Base-by-base conservation (phyloP, 1,284 basidiomycete species). In the Filobasidium uniguttulatum region DNA sequence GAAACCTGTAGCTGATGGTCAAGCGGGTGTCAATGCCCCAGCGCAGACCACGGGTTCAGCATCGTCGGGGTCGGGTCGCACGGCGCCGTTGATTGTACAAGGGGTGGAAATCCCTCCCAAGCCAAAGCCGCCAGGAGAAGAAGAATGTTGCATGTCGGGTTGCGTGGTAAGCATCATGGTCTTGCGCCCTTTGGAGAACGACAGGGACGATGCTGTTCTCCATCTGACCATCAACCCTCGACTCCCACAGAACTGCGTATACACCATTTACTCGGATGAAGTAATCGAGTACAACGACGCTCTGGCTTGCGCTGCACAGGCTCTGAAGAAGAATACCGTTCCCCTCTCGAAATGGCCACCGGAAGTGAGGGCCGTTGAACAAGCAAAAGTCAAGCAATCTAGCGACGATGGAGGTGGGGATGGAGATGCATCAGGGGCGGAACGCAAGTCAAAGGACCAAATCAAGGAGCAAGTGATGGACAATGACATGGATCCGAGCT, bases 141-240 rank as follows among this genome's bases (percentile, higher is more conserved):
- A 57, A 25, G 56, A 57, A 51, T 57, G 56, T 43, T 57, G 56
- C 54, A 57, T 57, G 56, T 57, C 56, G 4, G 56, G 56, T 22
- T 57, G 56, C 46, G 56, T 55, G 6, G 56, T 57, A 22, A 44
- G 56, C 44, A 10, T 12, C 19, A 3, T 31, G 7, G 7, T 20
- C 9, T 19, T 19, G 6, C 20, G 15, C n/a, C n/a, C 7, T 25
- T 36, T 12, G 36, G 12, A 12, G 14, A 10, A n/a, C 31, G 10
- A n/a, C n/a, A 10, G 10, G 31, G n/a, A n/a, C 31, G 23, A 23
- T 8, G 19, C 6, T 20, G 10, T 22, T 19, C 6, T 19, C 19
- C 12, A 44, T 22, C 19, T 44, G 40, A 44, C 7, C 19, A 26
- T 22, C 40, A 14, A 8, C 3, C 28, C 17, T 38, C 19, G 9